Conservation (phyloP, 495 filamentous ascomycete species). For the Neurospora cerealis region DNA sequence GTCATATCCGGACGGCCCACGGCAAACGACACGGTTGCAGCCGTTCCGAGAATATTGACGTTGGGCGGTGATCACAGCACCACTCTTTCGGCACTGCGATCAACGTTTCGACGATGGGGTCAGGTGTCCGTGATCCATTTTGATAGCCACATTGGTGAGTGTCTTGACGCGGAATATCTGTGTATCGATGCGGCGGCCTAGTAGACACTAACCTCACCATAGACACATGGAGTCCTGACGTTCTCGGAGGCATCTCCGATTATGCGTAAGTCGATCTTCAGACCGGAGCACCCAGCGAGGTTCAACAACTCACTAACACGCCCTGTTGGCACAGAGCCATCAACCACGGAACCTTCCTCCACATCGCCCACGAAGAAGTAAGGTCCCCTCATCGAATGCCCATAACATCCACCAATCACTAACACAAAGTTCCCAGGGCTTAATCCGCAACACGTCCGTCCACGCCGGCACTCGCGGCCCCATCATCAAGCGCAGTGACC, state of each 20-base stretch:
- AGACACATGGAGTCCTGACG: conserved; percentile 74
- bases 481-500: conserved; percentile 56
- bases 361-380: conserved; percentile 37
- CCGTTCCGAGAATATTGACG: conserved; percentile 49
- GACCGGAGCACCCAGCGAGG: not conserved
- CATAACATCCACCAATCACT: conserved; percentile 35
- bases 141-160: conserved; percentile 52
- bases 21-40: conserved; percentile 19
- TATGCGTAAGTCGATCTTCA: conserved; percentile 24
- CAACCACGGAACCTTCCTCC: conserved; percentile 69
- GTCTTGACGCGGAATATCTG: not conserved
- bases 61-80: conserved; percentile 61
- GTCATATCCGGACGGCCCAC: conserved; percentile 27
- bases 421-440: conserved; percentile 43
- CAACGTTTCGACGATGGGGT: conserved; percentile 57
- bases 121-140: conserved; percentile 63
- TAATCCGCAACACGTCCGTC: conserved; percentile 74
- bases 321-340: conserved; percentile 40
- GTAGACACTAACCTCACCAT: not conserved
- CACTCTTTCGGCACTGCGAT: conserved; percentile 50
- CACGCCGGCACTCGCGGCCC: conserved; percentile 80
- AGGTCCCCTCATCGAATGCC: conserved; percentile 11
- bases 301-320: not conserved
- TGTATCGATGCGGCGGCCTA: not conserved
- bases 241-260: conserved; percentile 30